These are phyloP conservation scores for Micromonas pusilla DNA, from an alignment of 139 green algal genomes.

Conservation along the genomic window DNA sequence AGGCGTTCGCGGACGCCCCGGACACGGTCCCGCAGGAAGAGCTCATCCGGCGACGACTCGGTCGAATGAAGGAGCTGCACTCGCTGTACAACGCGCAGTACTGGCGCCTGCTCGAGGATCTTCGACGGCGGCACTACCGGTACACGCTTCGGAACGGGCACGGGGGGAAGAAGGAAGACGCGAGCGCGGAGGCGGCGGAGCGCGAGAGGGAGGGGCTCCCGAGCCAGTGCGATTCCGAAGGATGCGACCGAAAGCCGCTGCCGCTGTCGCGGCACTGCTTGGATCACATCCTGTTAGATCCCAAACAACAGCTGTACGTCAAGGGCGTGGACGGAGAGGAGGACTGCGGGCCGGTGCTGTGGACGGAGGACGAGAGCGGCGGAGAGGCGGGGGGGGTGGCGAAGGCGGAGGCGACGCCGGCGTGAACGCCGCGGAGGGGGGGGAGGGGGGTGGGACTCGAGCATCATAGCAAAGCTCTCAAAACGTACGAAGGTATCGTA, in stretches of 20 bases:
- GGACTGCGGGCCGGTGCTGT: background rate
- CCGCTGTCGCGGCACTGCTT: constrained; percentile 1
- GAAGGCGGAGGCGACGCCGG: background rate
- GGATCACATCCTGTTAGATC: background rate
- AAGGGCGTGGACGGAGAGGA: background rate
- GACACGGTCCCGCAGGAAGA: background rate
- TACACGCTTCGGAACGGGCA: constrained; percentile 3
- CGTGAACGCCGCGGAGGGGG: background rate
- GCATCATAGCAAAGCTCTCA: no score
- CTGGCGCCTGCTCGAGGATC: background rate
- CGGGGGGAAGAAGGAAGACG: background rate
- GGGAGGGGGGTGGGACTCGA: no score
- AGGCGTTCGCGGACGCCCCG: background rate
- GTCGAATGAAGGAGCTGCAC: background rate
- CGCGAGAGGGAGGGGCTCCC: background rate
- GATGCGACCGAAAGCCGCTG: background rate
- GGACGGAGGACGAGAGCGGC: background rate
- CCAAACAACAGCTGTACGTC: constrained; percentile 4
- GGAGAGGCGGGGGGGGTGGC: background rate
- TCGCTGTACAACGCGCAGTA: background rate
- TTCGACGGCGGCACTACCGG: background rate
- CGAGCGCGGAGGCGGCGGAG: background rate
- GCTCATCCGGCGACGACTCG: background rate
- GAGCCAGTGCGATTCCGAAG: background rate
- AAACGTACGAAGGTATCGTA: no score